Base-by-base conservation (phyloP, 2,329 filamentous ascomycete genomes). In the Diaporthe longicolla region DNA sequence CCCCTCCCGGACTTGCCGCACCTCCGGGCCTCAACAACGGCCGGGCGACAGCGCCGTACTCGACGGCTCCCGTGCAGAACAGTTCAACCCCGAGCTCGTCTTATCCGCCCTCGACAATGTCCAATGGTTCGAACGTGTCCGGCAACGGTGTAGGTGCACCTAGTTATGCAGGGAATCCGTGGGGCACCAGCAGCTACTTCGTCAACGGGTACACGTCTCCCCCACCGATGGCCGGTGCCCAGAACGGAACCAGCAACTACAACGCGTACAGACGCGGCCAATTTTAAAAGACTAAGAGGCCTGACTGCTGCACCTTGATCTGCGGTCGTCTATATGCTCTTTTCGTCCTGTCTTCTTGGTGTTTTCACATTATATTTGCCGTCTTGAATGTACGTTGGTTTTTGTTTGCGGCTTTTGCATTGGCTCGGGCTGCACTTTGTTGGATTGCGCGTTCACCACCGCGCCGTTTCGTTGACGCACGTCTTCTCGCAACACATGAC, bases 1-100 rank as follows among this genome's bases (percentile, higher is more conserved):
- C 95, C 32, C 95, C 95, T 17, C 95, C 95, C 0, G 95, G 95
- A 3, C 88, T 98, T 11, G 82, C 90, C 1, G 91, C 91, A 9
- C 95, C 95, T 19, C 94, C 94, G 2, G 94, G 94, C 17, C 86
- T 96, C 45, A 87, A 85, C 19, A 81, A 59, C 7, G 78, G 78
- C 61, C 80, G 82, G 43, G 69, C 65, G 13, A 43, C 59, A 7
- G 48, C 35, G 10, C 70, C 74, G 3, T 75, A 75, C 40, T 26
- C 66, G 1, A 50, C 54, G 4, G 55, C 74, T 17, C 24, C 71
- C 26, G 43, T 63, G 21, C 40, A 72, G 11, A 73, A 75, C 29
- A 50, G 68, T 19, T 43, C 72, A 1, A 69, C 57, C 19, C 32
- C 48, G 52, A 63, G 32, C 59, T 29, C 55, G 3, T 63, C 72